phyloP scores from a whole-genome alignment of 768 basidiomycete species.

The Boletus rex-veris region DNA sequence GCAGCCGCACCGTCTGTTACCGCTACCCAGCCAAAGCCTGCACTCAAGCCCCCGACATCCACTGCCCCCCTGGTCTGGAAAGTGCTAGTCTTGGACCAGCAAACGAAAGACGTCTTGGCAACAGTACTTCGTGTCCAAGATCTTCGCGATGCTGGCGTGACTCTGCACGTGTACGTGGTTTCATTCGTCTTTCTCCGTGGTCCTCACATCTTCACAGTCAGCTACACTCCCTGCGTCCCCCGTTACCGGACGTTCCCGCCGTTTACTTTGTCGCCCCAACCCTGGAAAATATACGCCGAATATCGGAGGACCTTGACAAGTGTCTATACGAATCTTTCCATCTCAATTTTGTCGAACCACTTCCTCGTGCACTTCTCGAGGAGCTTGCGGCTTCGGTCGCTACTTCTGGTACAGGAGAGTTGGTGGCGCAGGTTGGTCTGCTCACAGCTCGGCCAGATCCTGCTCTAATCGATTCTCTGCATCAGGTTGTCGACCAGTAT shows the following conservation, averaged over 20 bases:
- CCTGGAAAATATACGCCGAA: conserved; percentile 77
- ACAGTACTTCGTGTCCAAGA: conserved; percentile 96
- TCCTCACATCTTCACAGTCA: conserved; percentile 52
- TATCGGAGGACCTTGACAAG: conserved; percentile 91
- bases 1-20: conserved; percentile 27
- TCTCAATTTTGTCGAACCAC: conserved; percentile 91
- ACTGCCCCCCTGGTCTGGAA: conserved; percentile 90
- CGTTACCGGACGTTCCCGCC: conserved; percentile 92
- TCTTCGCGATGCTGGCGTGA: conserved; percentile 93
- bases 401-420: conserved; percentile 75
- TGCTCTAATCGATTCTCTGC: background rate
- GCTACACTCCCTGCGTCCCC: conserved; percentile 83
- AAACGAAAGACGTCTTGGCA: conserved; percentile 94
- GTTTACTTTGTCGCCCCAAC: conserved; percentile 96
- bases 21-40: conserved; percentile 25
- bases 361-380: conserved; percentile 85
- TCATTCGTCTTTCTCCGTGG: background rate
- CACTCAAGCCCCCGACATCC: conserved; percentile 47
- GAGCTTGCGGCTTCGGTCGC: conserved; percentile 91
- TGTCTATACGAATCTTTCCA: conserved; percentile 90
- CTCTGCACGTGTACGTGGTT: conserved; percentile 86
- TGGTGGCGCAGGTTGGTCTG: conserved; percentile 64
- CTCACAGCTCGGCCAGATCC: background rate
- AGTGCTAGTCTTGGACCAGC: conserved; percentile 89
- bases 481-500: conserved; percentile 91